Base-by-base conservation (phyloP, 2,329 filamentous ascomycete genomes). In the Claviceps cyperi region DNA sequence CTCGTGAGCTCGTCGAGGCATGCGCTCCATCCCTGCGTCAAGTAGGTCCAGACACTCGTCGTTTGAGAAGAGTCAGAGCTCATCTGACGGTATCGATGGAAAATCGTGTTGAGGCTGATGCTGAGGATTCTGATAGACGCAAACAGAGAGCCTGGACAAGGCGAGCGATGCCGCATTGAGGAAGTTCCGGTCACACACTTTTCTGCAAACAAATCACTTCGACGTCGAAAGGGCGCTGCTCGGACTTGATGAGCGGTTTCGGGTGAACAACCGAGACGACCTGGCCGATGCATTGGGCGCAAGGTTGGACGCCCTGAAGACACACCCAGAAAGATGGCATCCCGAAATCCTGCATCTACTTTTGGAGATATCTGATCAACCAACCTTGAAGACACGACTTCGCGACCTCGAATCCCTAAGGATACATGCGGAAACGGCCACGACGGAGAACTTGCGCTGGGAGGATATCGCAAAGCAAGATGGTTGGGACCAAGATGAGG, bases 211-310 rank as follows among this genome's bases (percentile, higher is more conserved):
- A 1, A 86, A 91, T 59, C 84, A 86, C 56, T 90, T 90, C 60
- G 80, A 85, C 43, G 77, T 90, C 19, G 69, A 76, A 39, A 74
- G 75, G 38, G 75, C 74, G 37, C 71, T 91, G 2, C 71, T 79
- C 46, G 86, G 86, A 1, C 71, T 96, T 2, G 83, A 90, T 56
- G 92, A 97, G 68, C 89, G 91, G 58, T 92, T 96, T 58, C 77
- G 81, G 35, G 75, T 97, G 49, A 75, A 87, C 46, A 83, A 85
- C 60, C 80, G 86, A 54, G 90, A 96, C 58, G 80, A 79, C 39
- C 69, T 96, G 24, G 87, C 88, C 13, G 81, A 90, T 51, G 80
- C 83, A 52, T 66, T 96, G 40, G 69, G 73, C 6, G 61, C 69
- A 48, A 54, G 84, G 37, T 64, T 88, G 14, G 67, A 75, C 39